Evolutionary conservation across 306 rosid genomes (phyloP).

Genomic region (Gastrolobium bilobum): DNA sequence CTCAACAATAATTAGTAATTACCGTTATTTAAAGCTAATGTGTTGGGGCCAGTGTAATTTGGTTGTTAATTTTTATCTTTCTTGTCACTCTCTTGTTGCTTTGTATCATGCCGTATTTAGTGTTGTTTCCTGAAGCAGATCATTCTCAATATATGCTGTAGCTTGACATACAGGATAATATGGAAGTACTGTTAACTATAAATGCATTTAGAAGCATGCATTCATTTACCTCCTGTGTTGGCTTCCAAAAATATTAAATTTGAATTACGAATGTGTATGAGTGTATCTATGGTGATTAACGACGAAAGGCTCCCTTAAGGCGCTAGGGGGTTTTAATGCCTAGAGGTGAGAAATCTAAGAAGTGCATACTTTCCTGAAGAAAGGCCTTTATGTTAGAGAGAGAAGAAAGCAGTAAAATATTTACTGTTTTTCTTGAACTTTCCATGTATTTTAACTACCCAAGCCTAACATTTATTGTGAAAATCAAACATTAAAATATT

Average conservation of each 20-base stretch:
- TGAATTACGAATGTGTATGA: neutral
- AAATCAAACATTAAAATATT: neutral
- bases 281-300: neutral
- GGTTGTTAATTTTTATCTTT: neutral
- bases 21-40: neutral
- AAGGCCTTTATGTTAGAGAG: neutral
- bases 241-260: neutral
- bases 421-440: neutral
- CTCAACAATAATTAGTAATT: neutral
- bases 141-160: neutral
- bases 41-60: neutral
- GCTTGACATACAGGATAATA: neutral
- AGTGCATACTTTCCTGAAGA: neutral
- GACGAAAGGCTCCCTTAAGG: neutral
- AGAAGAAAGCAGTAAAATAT: neutral
- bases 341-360: neutral
- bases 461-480: neutral
- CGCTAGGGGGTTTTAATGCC: neutral
- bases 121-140: constrained; percentile 8
- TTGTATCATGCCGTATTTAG: neutral
- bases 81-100: neutral
- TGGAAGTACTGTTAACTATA: neutral
- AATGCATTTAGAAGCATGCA: constrained; percentile 29
- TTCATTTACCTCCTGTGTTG: neutral
- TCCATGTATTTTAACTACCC: neutral